Base-by-base conservation (phyloP, 2,329 filamentous ascomycete species). In the Myotisia sp. region DNA sequence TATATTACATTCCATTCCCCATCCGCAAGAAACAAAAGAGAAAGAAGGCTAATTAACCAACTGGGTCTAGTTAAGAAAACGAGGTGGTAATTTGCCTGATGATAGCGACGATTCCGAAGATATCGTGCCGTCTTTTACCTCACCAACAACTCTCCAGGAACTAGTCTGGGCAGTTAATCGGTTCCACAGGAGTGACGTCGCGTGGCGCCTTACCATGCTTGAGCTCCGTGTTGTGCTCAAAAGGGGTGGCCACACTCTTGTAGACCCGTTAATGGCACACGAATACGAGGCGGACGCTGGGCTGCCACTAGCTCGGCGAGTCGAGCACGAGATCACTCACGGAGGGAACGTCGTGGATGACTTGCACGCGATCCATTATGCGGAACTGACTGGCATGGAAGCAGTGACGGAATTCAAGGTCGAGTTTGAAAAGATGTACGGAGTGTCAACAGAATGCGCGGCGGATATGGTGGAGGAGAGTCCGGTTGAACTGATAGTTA, bases 271-370 rank as follows among this genome's bases (percentile, higher is more conserved):
- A 7, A 29, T 29, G 27, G 27, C 16, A 18, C 8, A 30, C 21
- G 28, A 12, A 9, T 5, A 17, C 2, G 28, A 30, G 8, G 4
- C 13, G 3, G 9, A 12, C 5, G 16, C n/a, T n/a, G n/a, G n/a
- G n/a, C n/a, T 19, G 21, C n/a, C 9, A 18, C 10, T 18, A 3
- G 12, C 12, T 12, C n/a, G 14, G 13, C 14, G 12, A 30, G 28
- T 19, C 12, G 21, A 10, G 12, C 17, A 30, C 9, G 28, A 30
- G 5, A 8, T 30, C 16, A 30, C 16, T 2, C 28, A 30, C 5
- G 28, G 28, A 9, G 28, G 28, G 5, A 19, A 30, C 16, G 21
- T 30, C 5, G 28, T 30, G 9, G 28, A 30, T n/a, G 28, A 30
- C 21, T 10, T 30, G 14, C 17, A 17, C 6, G 28, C 28, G 8